These are phyloP conservation scores for Paramicrosporidium saccamoebae DNA, from an alignment of 371 early-diverging fungal species.

Conservation along the genomic window DNA sequence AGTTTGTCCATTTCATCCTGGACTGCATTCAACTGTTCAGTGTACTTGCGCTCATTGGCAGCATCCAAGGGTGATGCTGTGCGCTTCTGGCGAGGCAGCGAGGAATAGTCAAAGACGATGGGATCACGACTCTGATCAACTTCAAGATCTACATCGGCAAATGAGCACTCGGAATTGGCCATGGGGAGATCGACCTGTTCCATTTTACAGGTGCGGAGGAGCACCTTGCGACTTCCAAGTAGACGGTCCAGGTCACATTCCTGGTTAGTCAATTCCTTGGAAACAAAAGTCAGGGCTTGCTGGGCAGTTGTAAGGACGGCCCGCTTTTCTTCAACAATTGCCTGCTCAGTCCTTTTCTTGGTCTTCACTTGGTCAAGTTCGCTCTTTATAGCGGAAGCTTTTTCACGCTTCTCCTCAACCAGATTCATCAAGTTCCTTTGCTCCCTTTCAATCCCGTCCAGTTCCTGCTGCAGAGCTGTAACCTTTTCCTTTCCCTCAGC, in stretches of 20 bases:
- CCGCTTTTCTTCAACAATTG: too few species aligned
- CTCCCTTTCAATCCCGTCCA: slow-evolving; percentile 6
- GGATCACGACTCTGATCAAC: too few species aligned
- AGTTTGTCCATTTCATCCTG: slow-evolving; percentile 38
- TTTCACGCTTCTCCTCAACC: slow-evolving; percentile 2
- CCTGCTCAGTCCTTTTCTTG: too few species aligned
- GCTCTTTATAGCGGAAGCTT: too few species aligned
- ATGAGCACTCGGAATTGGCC: slow-evolving; percentile 5
- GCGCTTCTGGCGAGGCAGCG: slow-evolving; percentile 5
- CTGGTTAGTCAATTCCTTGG: too few species aligned
- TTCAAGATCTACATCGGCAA: slow-evolving; percentile 5
- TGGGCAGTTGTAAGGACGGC: too few species aligned
- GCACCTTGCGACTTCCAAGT: too few species aligned
- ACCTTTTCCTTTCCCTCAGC: slow-evolving; percentile 7
- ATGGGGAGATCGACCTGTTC: slow-evolving; percentile 1
- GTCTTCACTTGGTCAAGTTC: too few species aligned
- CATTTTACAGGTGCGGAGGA: too few species aligned
- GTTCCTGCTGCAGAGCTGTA: slow-evolving; percentile 7
- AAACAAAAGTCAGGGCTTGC: too few species aligned
- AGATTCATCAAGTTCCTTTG: slow-evolving; percentile 5
- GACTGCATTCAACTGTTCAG: slow-evolving; percentile 20
- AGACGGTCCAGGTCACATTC: too few species aligned
- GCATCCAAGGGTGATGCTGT: slow-evolving; percentile 4
- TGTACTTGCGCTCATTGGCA: slow-evolving; percentile 22
- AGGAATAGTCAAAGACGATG: slow-evolving; percentile 5